Conservation (phyloP, 2,329 filamentous ascomycete genomes). For the Leptographium lundbergii region DNA sequence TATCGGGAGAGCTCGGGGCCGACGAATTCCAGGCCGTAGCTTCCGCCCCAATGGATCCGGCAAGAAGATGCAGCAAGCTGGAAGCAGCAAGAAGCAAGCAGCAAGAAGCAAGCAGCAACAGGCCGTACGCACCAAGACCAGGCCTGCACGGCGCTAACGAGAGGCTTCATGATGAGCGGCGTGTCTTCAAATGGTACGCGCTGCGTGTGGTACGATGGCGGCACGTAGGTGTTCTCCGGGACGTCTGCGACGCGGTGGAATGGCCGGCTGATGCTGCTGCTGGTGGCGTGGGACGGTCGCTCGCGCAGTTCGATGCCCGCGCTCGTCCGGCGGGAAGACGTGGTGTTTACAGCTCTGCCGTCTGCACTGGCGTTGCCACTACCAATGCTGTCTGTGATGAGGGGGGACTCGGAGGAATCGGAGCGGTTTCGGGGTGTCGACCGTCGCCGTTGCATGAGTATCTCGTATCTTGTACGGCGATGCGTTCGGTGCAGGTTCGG, state of each 20-base stretch:
- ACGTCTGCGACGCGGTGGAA: conserved; percentile 1
- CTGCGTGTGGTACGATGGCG: neutral
- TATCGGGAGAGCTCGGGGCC: neutral
- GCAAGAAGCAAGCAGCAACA: conserved; percentile 2
- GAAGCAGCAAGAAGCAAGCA: neutral
- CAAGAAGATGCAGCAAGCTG: too few relatives aligned
- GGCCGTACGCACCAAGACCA: conserved; percentile 69
- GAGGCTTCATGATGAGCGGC: conserved; percentile 68
- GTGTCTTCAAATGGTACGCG: conserved; percentile 2
- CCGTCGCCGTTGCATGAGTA: conserved; percentile 12
- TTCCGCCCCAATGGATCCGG: too few relatives aligned
- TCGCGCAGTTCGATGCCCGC: conserved; percentile 12
- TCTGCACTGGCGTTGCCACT: neutral
- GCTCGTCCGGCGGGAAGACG: neutral
- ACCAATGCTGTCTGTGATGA: neutral
- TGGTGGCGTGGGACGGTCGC: conserved; percentile 8
- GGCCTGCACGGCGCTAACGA: conserved; percentile 83
- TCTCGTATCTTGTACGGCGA: neutral
- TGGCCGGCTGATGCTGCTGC: conserved; percentile 11
- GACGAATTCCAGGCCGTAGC: neutral
- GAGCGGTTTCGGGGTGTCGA: conserved; percentile 5
- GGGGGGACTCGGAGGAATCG: neutral
- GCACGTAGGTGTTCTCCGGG: neutral
- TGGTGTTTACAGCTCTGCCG: neutral
- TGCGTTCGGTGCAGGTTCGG: neutral